Evolutionary conservation across 2,329 filamentous ascomycete species (phyloP).

Genomic region (Paraphoma sp.): DNA sequence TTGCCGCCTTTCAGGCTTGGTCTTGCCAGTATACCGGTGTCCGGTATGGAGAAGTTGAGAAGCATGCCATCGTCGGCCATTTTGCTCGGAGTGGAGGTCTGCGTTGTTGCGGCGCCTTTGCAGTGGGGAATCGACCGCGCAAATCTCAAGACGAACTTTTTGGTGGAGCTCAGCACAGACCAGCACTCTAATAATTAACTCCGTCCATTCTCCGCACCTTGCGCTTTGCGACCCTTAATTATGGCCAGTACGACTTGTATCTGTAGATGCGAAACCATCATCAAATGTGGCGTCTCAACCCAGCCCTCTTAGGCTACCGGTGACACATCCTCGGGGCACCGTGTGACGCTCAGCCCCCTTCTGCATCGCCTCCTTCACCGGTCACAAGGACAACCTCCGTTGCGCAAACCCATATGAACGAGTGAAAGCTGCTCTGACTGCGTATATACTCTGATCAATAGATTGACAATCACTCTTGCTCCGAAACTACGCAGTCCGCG

Average conservation of each 20-base stretch:
- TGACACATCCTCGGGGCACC: no score
- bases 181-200: background rate
- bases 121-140: background rate
- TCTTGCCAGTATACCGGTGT: constrained; percentile 68
- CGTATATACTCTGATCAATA: no score
- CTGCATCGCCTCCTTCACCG: background rate
- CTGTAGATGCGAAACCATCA: no score
- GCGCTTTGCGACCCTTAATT: background rate
- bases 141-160: constrained; percentile 22
- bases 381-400: no score
- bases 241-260: no score
- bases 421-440: no score
- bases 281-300: no score
- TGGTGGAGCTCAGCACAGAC: constrained; percentile 21
- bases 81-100: constrained; percentile 11
- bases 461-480: no score
- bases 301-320: no score
- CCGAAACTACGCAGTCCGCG: no score
- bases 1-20: constrained; percentile 82
- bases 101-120: background rate
- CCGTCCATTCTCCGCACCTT: background rate
- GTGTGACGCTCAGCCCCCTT: background rate
- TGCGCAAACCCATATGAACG: no score
- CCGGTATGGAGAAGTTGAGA: constrained; percentile 84
- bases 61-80: constrained; percentile 98